Evolutionary conservation across 768 basidiomycete genomes (phyloP), one percentile per base, ranked within the genome.

Genomic region (Tremella mesenterica): DNA sequence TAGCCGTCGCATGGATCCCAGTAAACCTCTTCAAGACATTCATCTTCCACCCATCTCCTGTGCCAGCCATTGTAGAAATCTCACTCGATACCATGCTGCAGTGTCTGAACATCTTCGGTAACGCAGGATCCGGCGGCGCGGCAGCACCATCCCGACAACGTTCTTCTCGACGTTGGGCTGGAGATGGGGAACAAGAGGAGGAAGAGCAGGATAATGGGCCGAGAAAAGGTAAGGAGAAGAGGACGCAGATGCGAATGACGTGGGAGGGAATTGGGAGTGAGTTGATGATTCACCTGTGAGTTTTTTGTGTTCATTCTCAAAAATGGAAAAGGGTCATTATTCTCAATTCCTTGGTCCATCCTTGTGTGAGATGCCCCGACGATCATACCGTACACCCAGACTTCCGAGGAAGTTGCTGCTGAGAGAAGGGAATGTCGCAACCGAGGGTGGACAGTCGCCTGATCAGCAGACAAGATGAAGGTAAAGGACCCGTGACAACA

Each of bases 81-180:
- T 85, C 85, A 2, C 80, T 99, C 33, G 80, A 82, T 68, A 84
- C 83, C 2, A 75, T 96, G 47, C 80, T 95, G 56, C 90, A 95
- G 59, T 91, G 88, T 64, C 77, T 99, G 28, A 92, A 93, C 64
- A 84, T 96, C 51, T 96, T 92, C 64, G 92, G 93, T 26, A 86
- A 89, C 10, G 87, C 85, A 1, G 72, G 73, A 4, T 26, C 53
- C n/a, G 43, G 49, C n/a, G 41, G 36, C 10, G 39, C 27, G 30
- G 46, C 21, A 16, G 41, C 25, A 27, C 25, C 38, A 3, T 52
- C 29, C 26, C 41, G 18, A 34, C 25, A 70, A 28, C 77, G 73
- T 33, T 73, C 67, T 44, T 74, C 72, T 41, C 27, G 73, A 71
- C 27, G 74, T 74, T 58, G 71, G 76, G 63, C 74, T 72, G 53